A percentile compares a stretch with the other conserved stretches of the same genome.
Conservation (phyloP, 768 basidiomycete genomes). For the Lactarius vividus region DNA sequence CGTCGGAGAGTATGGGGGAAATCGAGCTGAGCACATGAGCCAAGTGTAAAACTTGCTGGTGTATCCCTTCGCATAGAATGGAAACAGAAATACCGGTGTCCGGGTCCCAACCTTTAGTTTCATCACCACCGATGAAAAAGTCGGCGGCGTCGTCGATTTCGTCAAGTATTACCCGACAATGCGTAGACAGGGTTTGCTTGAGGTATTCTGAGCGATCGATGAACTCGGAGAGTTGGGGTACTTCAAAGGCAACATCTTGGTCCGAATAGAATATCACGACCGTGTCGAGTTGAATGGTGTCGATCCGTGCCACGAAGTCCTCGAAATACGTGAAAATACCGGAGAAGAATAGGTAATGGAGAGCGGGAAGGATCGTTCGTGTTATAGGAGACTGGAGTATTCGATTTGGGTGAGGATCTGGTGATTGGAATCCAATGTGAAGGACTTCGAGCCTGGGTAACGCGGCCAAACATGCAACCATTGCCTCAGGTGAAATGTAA, state of each 20-base stretch:
- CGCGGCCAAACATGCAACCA: background rate
- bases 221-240: background rate
- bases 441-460: background rate
- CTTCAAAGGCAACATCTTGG: background rate
- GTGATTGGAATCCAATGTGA: background rate
- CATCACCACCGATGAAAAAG: background rate
- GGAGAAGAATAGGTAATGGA: background rate
- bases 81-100: background rate
- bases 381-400: background rate
- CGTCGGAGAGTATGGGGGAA: background rate
- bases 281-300: background rate
- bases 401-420: background rate
- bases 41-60: background rate
- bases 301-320: background rate
- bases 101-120: background rate
- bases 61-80: background rate
- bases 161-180: background rate
- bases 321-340: conserved; percentile 8
- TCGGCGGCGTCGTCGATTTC: background rate
- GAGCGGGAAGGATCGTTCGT: background rate
- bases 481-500: background rate
- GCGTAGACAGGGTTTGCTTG: background rate
- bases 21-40: background rate
- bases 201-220: background rate
- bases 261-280: background rate